phyloP scores from a whole-genome alignment of 441 rosid species.

The Mallotus japonicus region DNA sequence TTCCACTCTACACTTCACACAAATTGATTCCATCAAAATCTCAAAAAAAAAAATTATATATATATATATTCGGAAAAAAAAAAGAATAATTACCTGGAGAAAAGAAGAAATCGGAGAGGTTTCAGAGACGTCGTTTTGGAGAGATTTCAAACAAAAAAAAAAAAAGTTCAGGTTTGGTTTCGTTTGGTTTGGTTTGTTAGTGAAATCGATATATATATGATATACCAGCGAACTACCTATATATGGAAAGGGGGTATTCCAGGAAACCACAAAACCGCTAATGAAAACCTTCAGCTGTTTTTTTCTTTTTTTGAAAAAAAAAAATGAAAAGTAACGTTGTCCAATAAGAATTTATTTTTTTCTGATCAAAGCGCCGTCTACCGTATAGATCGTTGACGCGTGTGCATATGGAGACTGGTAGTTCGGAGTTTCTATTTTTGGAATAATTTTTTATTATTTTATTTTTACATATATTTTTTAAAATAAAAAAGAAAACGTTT shows the following conservation, averaged over 20 bases:
- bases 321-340: constrained; percentile 23
- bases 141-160: background rate
- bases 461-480: background rate
- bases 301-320: background rate
- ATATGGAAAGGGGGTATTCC: constrained; percentile 34
- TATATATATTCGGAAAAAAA: background rate
- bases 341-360: constrained; percentile 24
- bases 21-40: background rate
- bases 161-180: background rate
- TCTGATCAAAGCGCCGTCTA: constrained; percentile 23
- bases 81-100: constrained; percentile 19
- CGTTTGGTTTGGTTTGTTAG: background rate
- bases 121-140: constrained; percentile 37
- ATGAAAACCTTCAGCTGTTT: constrained; percentile 1
- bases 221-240: constrained; percentile 30
- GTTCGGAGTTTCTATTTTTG: constrained; percentile 29
- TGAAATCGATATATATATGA: background rate
- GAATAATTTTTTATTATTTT: constrained; percentile 1
- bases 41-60: background rate
- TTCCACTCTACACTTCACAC: background rate
- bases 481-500: too few relatives aligned
- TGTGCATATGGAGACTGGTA: constrained; percentile 23
- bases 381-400: constrained; percentile 56
- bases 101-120: constrained; percentile 4
- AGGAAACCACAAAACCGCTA: constrained; percentile 24